Evolutionary conservation across 805 yeast species (phyloP).

Genomic region (Yarrowia divulgata): DNA sequence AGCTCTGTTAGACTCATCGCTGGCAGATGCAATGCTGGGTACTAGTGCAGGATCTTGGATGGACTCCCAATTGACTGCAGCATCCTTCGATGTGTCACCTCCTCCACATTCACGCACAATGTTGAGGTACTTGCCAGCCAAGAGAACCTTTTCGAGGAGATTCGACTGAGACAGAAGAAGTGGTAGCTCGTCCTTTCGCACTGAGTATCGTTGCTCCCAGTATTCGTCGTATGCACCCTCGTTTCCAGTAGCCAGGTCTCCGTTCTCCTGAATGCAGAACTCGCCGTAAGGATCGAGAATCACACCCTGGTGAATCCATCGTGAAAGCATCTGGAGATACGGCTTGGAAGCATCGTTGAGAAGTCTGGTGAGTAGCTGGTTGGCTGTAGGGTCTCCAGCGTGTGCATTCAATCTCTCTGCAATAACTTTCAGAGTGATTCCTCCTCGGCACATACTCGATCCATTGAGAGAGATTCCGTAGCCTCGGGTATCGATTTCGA

Average conservation of each 20-base stretch:
- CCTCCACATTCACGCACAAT: slow-evolving; percentile 70
- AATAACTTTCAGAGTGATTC: slow-evolving; percentile 68
- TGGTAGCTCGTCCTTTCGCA: slow-evolving; percentile 77
- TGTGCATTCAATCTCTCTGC: slow-evolving; percentile 62
- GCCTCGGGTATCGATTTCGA: slow-evolving; percentile 32
- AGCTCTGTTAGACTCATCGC: slow-evolving; percentile 68
- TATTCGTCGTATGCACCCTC: slow-evolving; percentile 51
- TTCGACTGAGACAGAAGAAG: slow-evolving; percentile 63
- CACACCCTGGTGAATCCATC: slow-evolving; percentile 80
- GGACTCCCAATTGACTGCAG: slow-evolving; percentile 48
- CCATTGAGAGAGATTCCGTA: slow-evolving; percentile 36
- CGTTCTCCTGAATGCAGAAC: slow-evolving; percentile 66
- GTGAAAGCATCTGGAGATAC: slow-evolving; percentile 71
- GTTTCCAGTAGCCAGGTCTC: slow-evolving; percentile 44
- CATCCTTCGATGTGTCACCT: slow-evolving; percentile 49
- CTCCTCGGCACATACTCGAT: slow-evolving; percentile 65
- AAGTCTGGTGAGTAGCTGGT: slow-evolving; percentile 59
- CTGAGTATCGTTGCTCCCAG: slow-evolving; percentile 64
- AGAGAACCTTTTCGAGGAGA: slow-evolving; percentile 68
- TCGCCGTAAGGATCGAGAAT: slow-evolving; percentile 83
- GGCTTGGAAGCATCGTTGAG: slow-evolving; percentile 66
- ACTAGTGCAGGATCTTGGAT: slow-evolving; percentile 58
- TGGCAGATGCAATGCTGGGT: slow-evolving; percentile 65
- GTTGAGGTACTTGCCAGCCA: slow-evolving; percentile 86
- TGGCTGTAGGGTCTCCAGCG: slow-evolving; percentile 70